These are phyloP conservation scores for Paecilomyces fulvus DNA, from an alignment of 2,329 filamentous ascomycete species.

Conservation along the genomic window DNA sequence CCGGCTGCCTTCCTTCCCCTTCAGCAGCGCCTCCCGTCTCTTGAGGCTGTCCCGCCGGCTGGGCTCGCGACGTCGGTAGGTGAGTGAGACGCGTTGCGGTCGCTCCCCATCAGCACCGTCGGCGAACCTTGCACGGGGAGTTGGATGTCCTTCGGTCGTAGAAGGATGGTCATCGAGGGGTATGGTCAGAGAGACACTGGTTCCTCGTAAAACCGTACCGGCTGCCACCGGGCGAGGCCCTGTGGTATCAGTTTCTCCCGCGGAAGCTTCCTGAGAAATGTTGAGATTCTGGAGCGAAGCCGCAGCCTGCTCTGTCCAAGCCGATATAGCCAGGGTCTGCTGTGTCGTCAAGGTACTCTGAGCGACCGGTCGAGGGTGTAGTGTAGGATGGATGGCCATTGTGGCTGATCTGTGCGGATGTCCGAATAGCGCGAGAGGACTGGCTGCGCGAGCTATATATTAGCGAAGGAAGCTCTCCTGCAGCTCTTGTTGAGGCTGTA, in stretches of 20 bases:
- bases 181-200: conserved; percentile 60
- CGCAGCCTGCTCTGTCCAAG: conserved; percentile 51
- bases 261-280: conserved; percentile 19
- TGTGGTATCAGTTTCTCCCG: conserved; percentile 28
- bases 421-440: background rate
- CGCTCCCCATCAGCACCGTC: conserved; percentile 9
- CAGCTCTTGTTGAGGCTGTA: background rate
- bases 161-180: conserved; percentile 56
- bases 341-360: conserved; percentile 24
- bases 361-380: conserved; percentile 16
- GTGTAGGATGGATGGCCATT: conserved; percentile 37
- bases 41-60: conserved; percentile 54
- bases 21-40: conserved; percentile 66
- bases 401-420: background rate
- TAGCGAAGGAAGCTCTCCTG: conserved; percentile 1
- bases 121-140: conserved; percentile 19
- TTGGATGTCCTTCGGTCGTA: conserved; percentile 19
- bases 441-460: background rate
- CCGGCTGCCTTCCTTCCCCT: conserved; percentile 83
- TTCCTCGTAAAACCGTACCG: conserved; percentile 40
- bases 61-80: conserved; percentile 45
- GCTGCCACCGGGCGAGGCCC: conserved; percentile 48
- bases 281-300: conserved; percentile 28
- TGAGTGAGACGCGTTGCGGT: conserved; percentile 23
- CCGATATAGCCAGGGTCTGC: conserved; percentile 52